Percentiles rank a stretch among this genome's conserved stretches.
phyloP scores from a whole-genome alignment of 495 filamentous ascomycete genomes.

The Aspergillus saccharolyticus region DNA sequence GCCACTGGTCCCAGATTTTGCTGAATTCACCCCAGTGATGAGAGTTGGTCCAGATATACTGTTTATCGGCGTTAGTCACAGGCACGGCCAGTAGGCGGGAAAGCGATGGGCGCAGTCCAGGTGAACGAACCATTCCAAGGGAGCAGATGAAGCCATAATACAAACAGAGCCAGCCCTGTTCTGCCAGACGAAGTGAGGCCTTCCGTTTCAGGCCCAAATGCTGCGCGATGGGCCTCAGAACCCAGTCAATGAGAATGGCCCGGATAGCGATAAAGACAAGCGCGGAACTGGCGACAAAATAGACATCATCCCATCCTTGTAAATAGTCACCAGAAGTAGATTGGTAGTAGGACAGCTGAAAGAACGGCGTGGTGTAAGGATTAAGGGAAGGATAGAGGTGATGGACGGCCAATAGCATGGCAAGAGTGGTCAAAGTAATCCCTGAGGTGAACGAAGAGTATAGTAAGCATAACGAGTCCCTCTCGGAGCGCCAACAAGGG shows the following conservation, averaged over 20 bases:
- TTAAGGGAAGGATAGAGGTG: constrained; percentile 72
- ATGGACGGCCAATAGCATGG: constrained; percentile 72
- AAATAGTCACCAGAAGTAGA: constrained; percentile 59
- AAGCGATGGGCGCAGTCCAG: neutral
- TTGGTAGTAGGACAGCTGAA: constrained; percentile 79
- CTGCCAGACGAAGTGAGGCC: constrained; percentile 72
- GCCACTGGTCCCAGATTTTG: constrained; percentile 81
- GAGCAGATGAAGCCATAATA: constrained; percentile 78
- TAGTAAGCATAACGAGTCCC: neutral
- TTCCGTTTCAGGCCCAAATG: constrained; percentile 66
- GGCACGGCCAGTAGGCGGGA: neutral
- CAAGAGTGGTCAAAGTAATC: constrained; percentile 70
- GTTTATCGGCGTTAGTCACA: constrained; percentile 10
- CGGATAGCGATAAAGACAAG: constrained; percentile 81
- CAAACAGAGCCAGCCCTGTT: constrained; percentile 84
- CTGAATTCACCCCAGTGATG: constrained; percentile 71
- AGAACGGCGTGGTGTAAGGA: constrained; percentile 76
- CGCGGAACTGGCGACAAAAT: constrained; percentile 73
- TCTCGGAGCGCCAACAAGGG: neutral
- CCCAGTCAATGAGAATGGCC: constrained; percentile 79
- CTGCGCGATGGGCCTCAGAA: constrained; percentile 71
- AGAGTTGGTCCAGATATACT: constrained; percentile 80
- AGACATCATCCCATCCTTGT: constrained; percentile 72
- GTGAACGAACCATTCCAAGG: constrained; percentile 69
- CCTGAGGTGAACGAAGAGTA: constrained; percentile 39